Conservation (phyloP, 495 filamentous ascomycete genomes). For the Talaromyces stipitatus region DNA sequence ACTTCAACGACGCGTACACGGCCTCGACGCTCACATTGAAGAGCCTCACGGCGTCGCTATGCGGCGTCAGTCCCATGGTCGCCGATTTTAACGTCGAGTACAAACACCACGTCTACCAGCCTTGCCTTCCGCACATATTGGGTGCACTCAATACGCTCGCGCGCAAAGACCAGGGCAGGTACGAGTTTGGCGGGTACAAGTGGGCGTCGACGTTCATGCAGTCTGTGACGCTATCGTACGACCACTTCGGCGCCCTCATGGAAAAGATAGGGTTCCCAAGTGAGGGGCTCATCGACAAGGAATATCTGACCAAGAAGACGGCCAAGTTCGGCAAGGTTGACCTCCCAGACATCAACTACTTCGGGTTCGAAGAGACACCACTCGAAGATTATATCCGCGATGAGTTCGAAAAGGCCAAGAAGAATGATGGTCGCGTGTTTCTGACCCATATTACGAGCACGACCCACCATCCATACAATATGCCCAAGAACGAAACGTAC, state of each 20-base stretch:
- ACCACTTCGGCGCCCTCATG: conserved; percentile 34
- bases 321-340: conserved; percentile 31
- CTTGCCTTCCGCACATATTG: conserved; percentile 32
- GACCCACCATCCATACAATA: conserved; percentile 41
- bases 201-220: conserved; percentile 45
- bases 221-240: conserved; percentile 39
- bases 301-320: conserved; percentile 26
- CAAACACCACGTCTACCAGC: conserved; percentile 41
- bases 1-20: conserved; percentile 33
- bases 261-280: conserved; percentile 28
- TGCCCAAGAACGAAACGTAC: conserved; percentile 26
- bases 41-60: conserved; percentile 36
- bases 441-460: conserved; percentile 42
- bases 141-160: conserved; percentile 31
- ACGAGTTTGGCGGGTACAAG: conserved; percentile 18
- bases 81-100: conserved; percentile 44
- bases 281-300: conserved; percentile 28
- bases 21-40: conserved; percentile 42
- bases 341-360: conserved; percentile 40
- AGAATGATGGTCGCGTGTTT: conserved; percentile 35
- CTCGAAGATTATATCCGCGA: conserved; percentile 40
- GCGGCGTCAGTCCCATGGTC: conserved; percentile 37
- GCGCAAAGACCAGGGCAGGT: conserved; percentile 18
- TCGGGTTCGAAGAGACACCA: conserved; percentile 39
- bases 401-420: conserved; percentile 35